A percentile compares a stretch with the other conserved stretches of the same genome.
Evolutionary conservation across 371 early-diverging fungal species (phyloP).

Genomic region (Rhizomucor pusillus): DNA sequence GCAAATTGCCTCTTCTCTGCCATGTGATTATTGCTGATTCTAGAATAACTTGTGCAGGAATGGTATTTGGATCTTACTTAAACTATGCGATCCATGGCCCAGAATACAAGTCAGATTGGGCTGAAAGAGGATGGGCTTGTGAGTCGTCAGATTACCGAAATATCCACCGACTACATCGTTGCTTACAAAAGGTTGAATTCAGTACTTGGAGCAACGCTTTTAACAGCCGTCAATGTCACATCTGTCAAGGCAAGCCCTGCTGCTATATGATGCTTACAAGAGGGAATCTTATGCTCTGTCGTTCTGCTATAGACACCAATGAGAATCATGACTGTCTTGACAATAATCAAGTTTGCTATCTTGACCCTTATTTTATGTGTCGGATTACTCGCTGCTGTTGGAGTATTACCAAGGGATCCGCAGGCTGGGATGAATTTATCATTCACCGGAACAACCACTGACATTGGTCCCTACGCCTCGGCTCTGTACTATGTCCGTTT

Average conservation of each 20-base stretch:
- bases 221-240: conserved; percentile 22
- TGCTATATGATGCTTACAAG: not conserved
- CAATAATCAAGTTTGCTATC: conserved; percentile 26
- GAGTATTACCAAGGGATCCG: conserved; percentile 24
- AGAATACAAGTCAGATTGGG: conserved; percentile 24
- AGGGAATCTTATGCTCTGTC: too few relatives aligned
- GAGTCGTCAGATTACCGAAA: conserved; percentile 6
- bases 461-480: conserved; percentile 39
- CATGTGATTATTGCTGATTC: not conserved
- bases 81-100: conserved; percentile 41
- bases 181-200: not conserved
- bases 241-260: conserved; percentile 20
- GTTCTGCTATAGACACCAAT: conserved; percentile 14
- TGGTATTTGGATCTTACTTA: conserved; percentile 41
- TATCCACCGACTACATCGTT: not conserved
- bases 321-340: conserved; percentile 28
- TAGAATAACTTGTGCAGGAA: conserved; percentile 13
- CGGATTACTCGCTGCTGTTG: conserved; percentile 22
- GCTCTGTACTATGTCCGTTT: conserved; percentile 36
- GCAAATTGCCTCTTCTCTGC: not conserved
- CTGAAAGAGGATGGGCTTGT: conserved; percentile 40
- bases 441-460: conserved; percentile 29
- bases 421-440: conserved; percentile 28
- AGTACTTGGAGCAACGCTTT: conserved; percentile 31
- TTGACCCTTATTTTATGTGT: conserved; percentile 23